phyloP scores from a whole-genome alignment of 495 filamentous ascomycete genomes.

The Daldinia concentrica region DNA sequence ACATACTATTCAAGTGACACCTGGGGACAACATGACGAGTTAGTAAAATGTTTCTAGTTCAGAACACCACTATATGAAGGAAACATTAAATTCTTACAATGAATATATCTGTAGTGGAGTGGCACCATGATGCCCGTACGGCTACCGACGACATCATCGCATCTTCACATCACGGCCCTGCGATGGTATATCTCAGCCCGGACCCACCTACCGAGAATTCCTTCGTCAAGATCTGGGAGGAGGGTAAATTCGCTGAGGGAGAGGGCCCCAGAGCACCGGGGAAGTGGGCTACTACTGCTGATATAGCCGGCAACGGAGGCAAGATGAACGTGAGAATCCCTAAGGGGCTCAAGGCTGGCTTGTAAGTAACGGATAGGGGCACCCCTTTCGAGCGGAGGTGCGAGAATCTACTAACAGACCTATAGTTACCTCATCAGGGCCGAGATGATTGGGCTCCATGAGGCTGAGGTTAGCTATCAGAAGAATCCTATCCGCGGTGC shows the following conservation, averaged over 20 bases:
- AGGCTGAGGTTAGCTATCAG: conserved; percentile 48
- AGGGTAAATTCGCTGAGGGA: conserved; percentile 51
- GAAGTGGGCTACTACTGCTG: conserved; percentile 52
- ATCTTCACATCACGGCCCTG: conserved; percentile 54
- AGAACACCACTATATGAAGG: background rate
- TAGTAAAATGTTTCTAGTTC: conserved; percentile 2
- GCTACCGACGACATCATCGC: conserved; percentile 56
- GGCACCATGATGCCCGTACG: conserved; percentile 49
- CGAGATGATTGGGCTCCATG: conserved; percentile 60
- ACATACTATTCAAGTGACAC: conserved; percentile 52
- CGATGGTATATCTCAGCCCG: conserved; percentile 57
- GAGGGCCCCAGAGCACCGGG: background rate
- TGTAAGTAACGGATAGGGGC: conserved; percentile 37
- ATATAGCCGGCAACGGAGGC: conserved; percentile 54
- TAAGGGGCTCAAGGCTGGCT: conserved; percentile 53
- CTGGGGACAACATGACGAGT: conserved; percentile 57
- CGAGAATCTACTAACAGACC: background rate
- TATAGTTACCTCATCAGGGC: conserved; percentile 55
- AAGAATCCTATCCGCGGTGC: conserved; percentile 50
- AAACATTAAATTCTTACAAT: background rate
- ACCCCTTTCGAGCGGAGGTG: background rate
- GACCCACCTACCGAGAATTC: conserved; percentile 54
- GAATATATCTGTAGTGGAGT: background rate
- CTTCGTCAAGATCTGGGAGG: conserved; percentile 60
- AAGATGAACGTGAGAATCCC: conserved; percentile 56